Percentiles rank a stretch among this genome's conserved stretches.
Conservation (phyloP, 1,284 basidiomycete species). For the Rhodotorula sp. region DNA sequence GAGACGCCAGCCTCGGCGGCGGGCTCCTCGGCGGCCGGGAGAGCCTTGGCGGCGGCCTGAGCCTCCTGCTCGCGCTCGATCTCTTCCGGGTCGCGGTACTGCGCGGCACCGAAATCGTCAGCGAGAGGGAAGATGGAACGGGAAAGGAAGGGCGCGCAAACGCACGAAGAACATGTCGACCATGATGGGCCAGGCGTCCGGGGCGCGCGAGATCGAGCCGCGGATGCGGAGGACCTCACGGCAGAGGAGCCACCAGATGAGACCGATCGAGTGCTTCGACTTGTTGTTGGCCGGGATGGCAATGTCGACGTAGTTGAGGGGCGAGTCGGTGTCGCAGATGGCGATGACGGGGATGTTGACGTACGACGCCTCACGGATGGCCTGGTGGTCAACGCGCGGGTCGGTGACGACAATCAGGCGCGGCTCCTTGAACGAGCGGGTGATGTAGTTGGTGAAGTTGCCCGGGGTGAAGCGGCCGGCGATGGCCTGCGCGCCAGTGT, state of each 20-base stretch:
- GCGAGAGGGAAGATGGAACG: accelerated
- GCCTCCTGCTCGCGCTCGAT: constrained; percentile 96
- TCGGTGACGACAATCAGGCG: constrained; percentile 97
- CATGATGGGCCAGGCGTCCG: constrained; percentile 95
- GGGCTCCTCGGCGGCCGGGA: constrained; percentile 51
- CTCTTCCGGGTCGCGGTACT: constrained; percentile 98
- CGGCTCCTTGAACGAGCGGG: constrained; percentile 99
- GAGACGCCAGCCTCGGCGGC: constrained; percentile 55
- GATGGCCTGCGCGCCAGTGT: constrained; percentile 97
- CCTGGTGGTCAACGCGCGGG: constrained; percentile 98
- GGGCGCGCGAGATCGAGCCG: constrained; percentile 82
- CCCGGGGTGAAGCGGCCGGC: constrained; percentile 99
- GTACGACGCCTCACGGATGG: constrained; percentile 98
- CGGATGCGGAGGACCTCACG: constrained; percentile 95
- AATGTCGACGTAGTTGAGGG: constrained; percentile 94
- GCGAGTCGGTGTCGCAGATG: constrained; percentile 96
- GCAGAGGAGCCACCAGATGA: constrained; percentile 98
- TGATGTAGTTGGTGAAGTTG: constrained; percentile 96
- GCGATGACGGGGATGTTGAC: constrained; percentile 99
- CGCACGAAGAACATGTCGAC: constrained; percentile 93
- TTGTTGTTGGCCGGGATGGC: constrained; percentile 99
- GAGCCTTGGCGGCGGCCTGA: constrained; percentile 59
- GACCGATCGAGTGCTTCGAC: constrained; percentile 92
- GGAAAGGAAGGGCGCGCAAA: neutral
- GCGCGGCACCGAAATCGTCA: neutral